These are phyloP conservation scores for Trypanosoma conorhini DNA, from an alignment of 208 protist species.

Conservation along the genomic window DNA sequence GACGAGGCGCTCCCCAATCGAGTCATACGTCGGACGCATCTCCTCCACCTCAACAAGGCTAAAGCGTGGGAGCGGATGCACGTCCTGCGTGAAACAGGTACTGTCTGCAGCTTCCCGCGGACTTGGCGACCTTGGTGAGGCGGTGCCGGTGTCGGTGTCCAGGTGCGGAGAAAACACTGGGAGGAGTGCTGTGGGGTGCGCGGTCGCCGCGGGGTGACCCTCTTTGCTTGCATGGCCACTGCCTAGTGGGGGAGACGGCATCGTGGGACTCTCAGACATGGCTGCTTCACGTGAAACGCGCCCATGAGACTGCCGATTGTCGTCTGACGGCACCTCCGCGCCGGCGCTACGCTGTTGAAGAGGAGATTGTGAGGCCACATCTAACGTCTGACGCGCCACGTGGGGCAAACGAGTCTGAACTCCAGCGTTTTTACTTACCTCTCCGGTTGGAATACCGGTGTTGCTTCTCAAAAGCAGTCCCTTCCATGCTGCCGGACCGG, in stretches of 20 bases:
- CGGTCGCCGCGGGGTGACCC: neutral
- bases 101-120: neutral
- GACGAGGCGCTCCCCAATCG: neutral
- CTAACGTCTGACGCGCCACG: neutral
- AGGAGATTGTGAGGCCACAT: neutral
- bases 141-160: neutral
- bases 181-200: neutral
- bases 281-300: neutral
- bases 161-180: neutral
- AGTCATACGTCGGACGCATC: neutral
- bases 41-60: no score
- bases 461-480: conserved; percentile 2
- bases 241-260: neutral
- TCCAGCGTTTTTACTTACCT: neutral
- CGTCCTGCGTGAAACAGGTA: neutral
- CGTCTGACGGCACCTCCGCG: neutral
- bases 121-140: neutral
- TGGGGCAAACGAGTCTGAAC: neutral
- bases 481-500: neutral
- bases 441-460: conserved; percentile 14
- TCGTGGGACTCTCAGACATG: neutral
- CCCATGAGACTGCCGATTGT: neutral
- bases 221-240: neutral
- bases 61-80: neutral
- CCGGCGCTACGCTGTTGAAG: neutral